Evolutionary conservation across 2,329 filamentous ascomycete species (phyloP), one percentile per base, ranked within the genome.

Genomic region (Xylariaceae sp.): DNA sequence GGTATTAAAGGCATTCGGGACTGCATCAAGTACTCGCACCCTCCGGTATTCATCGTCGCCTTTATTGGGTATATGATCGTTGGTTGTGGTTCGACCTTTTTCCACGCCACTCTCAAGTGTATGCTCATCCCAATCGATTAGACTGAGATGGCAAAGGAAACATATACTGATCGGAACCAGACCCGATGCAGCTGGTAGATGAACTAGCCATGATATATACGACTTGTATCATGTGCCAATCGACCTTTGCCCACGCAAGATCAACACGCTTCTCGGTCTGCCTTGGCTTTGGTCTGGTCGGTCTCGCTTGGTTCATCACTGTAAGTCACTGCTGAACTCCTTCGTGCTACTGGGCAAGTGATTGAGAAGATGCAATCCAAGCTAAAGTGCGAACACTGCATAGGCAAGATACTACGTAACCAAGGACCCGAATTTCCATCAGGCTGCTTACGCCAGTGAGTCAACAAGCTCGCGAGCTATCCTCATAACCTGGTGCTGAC

Each of bases 361-460:
- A 11, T 26, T 11, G 11, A 26, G 22, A 11, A 26, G 22, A 26
- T 26, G 6, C 6, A 26, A 11, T 6, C 22, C 22, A 32, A 17
- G 30, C 13, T 13, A 7, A 32, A 32, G 13, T 16, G 19, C 19
- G 19, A 9, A 22, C 32, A n/a, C n/a, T n/a, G n/a, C 9, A 8
- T 35, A 72, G 68, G 55, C 62, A 3, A 69, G 68, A 63, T 95
- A 95, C 64, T 85, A 89, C 58, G 80, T 87, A 48, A 79, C 89
- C 13, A 87, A 90, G 59, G 83, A 94, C 50, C 87, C 89, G 0
- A 71, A 79, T 1, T 94, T 94, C 62, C 89, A 94, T 64, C 87
- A 94, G 60, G 82, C 16, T 7, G 19, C 8, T 7, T 24, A 22
- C 6, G 3, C 11, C 19, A 17, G 22, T 26, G 22, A 26, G 22